Evolutionary conservation across 192 early-diverging fungal species (phyloP).

Genomic region (Rhizophlyctis rosea): DNA sequence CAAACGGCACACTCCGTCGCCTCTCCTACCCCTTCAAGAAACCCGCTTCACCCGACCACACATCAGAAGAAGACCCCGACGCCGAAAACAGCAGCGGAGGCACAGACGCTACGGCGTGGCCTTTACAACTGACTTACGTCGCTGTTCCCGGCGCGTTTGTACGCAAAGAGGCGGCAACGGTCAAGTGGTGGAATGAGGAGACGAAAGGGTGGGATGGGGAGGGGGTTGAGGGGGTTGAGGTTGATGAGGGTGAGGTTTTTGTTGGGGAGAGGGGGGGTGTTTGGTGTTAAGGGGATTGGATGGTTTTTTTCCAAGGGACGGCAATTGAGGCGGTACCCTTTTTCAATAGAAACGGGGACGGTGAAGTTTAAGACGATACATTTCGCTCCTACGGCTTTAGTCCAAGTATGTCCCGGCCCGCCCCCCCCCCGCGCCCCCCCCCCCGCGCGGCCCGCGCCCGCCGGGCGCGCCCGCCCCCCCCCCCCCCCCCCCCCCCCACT

Average conservation of each 20-base stretch:
- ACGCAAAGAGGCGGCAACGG: constrained; percentile 34
- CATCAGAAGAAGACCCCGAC: constrained; percentile 31
- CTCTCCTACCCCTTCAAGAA: constrained; percentile 52
- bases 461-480: too few species aligned
- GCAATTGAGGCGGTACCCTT: too few species aligned
- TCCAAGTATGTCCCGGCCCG: constrained; percentile 36
- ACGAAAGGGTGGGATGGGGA: constrained; percentile 43
- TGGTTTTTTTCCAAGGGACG: too few species aligned
- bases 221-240: constrained; percentile 47
- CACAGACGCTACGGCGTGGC: constrained; percentile 40
- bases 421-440: not conserved
- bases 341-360: constrained; percentile 32
- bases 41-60: constrained; percentile 29
- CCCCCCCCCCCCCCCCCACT: too few species aligned
- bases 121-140: constrained; percentile 37
- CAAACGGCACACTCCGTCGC: constrained; percentile 34
- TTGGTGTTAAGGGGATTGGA: too few species aligned
- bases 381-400: constrained; percentile 45
- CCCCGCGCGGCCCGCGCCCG: not conserved
- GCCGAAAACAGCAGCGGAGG: constrained; percentile 9
- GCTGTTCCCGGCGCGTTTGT: constrained; percentile 32
- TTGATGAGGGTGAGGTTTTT: constrained; percentile 38
- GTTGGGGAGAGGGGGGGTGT: not conserved
- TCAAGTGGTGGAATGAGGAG: constrained; percentile 45
- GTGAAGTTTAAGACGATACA: constrained; percentile 50